Percentiles rank a stretch among this genome's conserved stretches.
Conservation (phyloP, 169 alveolate genomes). For the Plasmodium cynomolgi region DNA sequence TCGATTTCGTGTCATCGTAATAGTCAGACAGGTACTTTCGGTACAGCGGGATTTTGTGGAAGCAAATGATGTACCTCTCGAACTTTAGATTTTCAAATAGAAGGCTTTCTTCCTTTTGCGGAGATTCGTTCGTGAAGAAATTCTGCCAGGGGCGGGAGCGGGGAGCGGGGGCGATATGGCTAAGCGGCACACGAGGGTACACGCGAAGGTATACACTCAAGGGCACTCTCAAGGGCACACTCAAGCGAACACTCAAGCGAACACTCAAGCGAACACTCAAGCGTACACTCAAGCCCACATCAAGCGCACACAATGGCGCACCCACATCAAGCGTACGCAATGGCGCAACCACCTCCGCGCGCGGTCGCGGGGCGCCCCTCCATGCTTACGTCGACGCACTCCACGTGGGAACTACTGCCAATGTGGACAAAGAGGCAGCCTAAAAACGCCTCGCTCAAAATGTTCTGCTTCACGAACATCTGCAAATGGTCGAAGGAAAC, state of each 20-base stretch:
- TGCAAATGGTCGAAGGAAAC: conserved; percentile 36
- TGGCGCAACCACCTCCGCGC: not conserved
- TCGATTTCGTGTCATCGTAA: conserved; percentile 49
- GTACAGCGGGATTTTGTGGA: conserved; percentile 26
- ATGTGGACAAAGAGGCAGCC: conserved; percentile 40
- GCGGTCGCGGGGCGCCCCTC: not conserved
- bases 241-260: not conserved
- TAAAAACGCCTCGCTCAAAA: conserved; percentile 38
- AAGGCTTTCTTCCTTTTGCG: conserved; percentile 7
- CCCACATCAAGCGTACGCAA: not conserved
- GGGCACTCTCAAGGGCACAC: not conserved
- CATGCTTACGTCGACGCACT: conserved; percentile 46
- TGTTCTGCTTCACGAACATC: conserved; percentile 54
- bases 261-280: not conserved
- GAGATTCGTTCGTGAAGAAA: not conserved
- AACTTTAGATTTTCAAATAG: conserved; percentile 41
- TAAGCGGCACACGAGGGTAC: not conserved
- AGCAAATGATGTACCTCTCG: conserved; percentile 56
- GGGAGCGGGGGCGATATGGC: not conserved
- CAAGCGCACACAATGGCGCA: not conserved
- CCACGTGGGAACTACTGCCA: conserved; percentile 48
- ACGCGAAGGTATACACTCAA: not conserved
- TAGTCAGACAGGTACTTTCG: conserved; percentile 19
- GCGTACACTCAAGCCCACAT: not conserved
- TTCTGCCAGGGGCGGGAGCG: conserved; percentile 11